Evolutionary conservation across 176 grass and related monocot genomes (phyloP).

Genomic region (Carex kokanica): DNA sequence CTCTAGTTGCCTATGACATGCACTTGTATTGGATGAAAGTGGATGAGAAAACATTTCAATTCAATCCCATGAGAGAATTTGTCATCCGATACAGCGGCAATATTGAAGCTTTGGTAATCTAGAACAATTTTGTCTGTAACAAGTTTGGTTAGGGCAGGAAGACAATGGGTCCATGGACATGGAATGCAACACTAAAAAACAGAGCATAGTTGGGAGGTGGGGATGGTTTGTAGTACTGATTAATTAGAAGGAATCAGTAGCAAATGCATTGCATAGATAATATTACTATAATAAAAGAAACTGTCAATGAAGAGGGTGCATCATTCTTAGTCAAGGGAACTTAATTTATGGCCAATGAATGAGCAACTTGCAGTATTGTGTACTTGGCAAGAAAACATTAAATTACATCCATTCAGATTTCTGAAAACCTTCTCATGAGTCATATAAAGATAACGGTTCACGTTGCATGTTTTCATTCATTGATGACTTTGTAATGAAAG

Average conservation of each 20-base stretch:
- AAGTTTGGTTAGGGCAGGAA: background rate
- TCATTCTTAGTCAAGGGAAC: background rate
- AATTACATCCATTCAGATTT: no score
- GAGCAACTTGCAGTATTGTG: background rate
- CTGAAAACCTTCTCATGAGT: no score
- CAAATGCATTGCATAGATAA: background rate
- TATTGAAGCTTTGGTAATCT: background rate
- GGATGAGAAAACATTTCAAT: background rate
- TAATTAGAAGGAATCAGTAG: background rate
- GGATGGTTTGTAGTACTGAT: background rate
- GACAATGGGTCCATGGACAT: background rate
- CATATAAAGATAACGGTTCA: no score
- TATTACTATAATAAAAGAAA: background rate
- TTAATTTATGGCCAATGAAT: background rate
- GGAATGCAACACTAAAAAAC: background rate
- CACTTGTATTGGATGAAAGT: background rate
- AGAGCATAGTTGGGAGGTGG: background rate
- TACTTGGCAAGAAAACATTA: no score
- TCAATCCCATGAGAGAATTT: background rate
- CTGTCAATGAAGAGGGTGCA: background rate
- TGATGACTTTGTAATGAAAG: no score
- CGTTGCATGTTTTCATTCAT: no score
- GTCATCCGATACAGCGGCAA: background rate
- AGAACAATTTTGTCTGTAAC: background rate
- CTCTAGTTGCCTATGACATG: no score